These are phyloP conservation scores for Phytophthora aleatoria DNA, from an alignment of 352 stramenopile genomes.

Conservation along the genomic window DNA sequence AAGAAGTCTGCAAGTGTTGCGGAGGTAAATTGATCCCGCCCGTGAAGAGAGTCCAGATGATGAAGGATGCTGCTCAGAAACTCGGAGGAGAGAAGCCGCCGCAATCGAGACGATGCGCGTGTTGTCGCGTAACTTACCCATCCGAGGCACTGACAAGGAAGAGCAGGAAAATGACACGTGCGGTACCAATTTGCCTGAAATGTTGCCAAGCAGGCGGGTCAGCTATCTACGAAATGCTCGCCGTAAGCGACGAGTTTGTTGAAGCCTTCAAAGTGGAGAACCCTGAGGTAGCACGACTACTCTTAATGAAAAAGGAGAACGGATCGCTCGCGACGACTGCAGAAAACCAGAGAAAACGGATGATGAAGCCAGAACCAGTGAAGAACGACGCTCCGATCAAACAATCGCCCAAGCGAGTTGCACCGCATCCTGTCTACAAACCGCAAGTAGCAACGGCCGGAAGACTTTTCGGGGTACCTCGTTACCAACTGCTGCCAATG, in stretches of 20 bases:
- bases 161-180: constrained; percentile 24
- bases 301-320: constrained; percentile 13
- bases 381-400: not conserved
- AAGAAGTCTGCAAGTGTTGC: constrained; percentile 22
- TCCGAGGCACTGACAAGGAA: constrained; percentile 17
- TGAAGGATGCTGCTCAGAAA: constrained; percentile 7
- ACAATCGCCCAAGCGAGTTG: not conserved
- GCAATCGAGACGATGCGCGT: constrained; percentile 22
- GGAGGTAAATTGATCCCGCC: constrained; percentile 1
- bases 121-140: constrained; percentile 32
- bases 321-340: not conserved
- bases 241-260: constrained; percentile 26
- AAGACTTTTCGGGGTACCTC: not conserved
- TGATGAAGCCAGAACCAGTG: not conserved
- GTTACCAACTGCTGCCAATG: not conserved
- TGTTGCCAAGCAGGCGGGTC: constrained; percentile 18
- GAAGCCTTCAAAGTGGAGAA: constrained; percentile 26
- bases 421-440: not conserved
- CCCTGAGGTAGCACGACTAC: constrained; percentile 6
- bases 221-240: constrained; percentile 31
- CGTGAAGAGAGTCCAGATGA: constrained; percentile 2
- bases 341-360: constrained; percentile 2
- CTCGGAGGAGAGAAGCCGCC: constrained; percentile 12
- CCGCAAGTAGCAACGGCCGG: not conserved
- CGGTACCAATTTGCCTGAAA: constrained; percentile 19